Evolutionary conservation across 2,329 filamentous ascomycete genomes (phyloP), one percentile per base, ranked within the genome.

Genomic region (Atkinsonella hypoxylon): DNA sequence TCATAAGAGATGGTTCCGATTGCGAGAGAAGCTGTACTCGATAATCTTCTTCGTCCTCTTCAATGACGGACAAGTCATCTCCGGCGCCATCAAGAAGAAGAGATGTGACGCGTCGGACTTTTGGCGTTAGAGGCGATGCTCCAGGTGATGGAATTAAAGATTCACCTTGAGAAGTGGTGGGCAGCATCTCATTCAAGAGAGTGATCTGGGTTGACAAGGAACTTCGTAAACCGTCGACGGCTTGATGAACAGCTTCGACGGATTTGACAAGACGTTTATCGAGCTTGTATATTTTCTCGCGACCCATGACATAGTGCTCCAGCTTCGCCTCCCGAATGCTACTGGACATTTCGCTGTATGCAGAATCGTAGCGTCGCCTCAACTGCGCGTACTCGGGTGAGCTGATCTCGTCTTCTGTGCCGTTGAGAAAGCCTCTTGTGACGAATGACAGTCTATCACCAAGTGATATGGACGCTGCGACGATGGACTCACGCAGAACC

Each of bases 181-280:
- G 9, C 11, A 68, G 65, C 3, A 69, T 72, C 62, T 93, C 86
- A 54, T 83, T 82, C 34, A 95, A 73, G 32, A 97, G 76, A 15
- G 85, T 79, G 62, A 97, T 95, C 61, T 98, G 91, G 20, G 89
- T 90, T 52, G 85, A 79, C 26, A 93, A 87, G 34, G 93, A 89
- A 71, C 89, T 95, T 56, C 89, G 79, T 60, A 98, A 71, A 8
- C 91, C 93, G 64, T 91, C 90, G 56, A 96, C 84, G 56, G 89
- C 89, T 64, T 96, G 90, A 4, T 88, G 83, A 30, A 97, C 75
- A 45, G 81, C 82, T 64, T 95, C 88, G 60, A 97, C 79, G 57
- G 87, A 91, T 61, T 88, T 85, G 43, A 91, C 85, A 4, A 97
- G 76, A 22, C 79, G 82, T 56, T 84, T 83, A 60, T 96, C 87